Evolutionary conservation across 2,329 filamentous ascomycete species (phyloP).

Genomic region (Aspergillus clavatus): DNA sequence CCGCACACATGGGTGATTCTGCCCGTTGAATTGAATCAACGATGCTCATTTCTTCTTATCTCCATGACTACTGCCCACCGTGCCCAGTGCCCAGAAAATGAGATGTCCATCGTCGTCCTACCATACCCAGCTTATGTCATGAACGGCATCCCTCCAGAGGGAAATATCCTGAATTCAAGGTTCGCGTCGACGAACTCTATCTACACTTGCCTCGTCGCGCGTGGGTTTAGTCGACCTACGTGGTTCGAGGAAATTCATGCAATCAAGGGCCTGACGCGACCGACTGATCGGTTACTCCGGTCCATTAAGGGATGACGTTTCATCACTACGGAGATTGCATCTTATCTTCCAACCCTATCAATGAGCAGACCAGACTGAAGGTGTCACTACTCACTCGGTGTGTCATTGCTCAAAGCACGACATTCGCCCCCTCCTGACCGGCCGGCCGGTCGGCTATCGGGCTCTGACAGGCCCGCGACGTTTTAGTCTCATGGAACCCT

Average conservation of each 20-base stretch:
- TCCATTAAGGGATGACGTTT: too few relatives aligned
- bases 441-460: too few relatives aligned
- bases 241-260: background rate
- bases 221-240: background rate
- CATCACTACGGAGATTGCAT: too few relatives aligned
- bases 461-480: too few relatives aligned
- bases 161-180: background rate
- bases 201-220: background rate
- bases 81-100: too few relatives aligned
- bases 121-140: background rate
- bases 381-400: too few relatives aligned
- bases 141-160: background rate
- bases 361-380: too few relatives aligned
- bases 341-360: too few relatives aligned
- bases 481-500: background rate
- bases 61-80: background rate
- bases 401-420: too few relatives aligned
- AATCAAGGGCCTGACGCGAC: background rate
- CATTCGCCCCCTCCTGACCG: too few relatives aligned
- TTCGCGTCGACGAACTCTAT: background rate
- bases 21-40: slow-evolving; percentile 15
- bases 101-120: background rate
- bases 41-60: slow-evolving; percentile 9
- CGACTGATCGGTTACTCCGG: background rate
- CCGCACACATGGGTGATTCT: slow-evolving; percentile 14